Evolutionary conservation across 805 yeast species (phyloP), one percentile per base, ranked within the genome.

Genomic region (Yarrowia osloensis): DNA sequence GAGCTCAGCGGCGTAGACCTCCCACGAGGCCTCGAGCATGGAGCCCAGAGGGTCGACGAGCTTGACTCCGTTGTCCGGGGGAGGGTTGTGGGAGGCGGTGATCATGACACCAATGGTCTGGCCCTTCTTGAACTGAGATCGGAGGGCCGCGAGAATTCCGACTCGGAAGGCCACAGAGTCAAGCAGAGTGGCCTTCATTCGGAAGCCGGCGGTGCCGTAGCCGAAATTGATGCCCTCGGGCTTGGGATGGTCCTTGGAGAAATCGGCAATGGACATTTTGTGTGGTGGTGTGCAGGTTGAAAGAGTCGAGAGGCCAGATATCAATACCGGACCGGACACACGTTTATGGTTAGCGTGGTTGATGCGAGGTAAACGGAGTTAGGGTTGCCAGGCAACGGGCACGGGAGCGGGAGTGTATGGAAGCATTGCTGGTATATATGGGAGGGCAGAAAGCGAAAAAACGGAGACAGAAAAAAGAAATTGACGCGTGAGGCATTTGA

Each of bases 141-240:
- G 82, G 70, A 95, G 79, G 1, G 87, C 80, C 0, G 99, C 98
- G 29, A 93, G 75, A 21, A 92, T 80, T 1, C 97, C 97, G 19
- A 89, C 91, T 7, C 94, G 83, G 76, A 86, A 90, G 77, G 91
- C 89, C 35, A 93, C 94, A 19, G 91, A 87, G 74, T 91, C 96
- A 70, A 94, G 79, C 19, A 82, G 77, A 22, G 78, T 74, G 1
- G 96, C 93, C 57, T 85, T 80, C 79, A 88, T 87, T 68, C 99
- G 85, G 79, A 95, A 95, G 9, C 99, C 99, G 1, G 99, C 99
- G 0, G 99, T 95, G n/a, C 99, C 99, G 73, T 95, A 95, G 19
- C 85, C 78, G 74, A 85, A 88, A 39, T 68, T 71, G 39, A 77
- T 70, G 26, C 72, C 76, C n/a, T 76, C 74, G 0, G 88, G 86